A percentile compares a stretch with the other conserved stretches of the same genome.
These are phyloP conservation scores for Anaeromyces robustus DNA, from an alignment of 192 early-diverging fungal species.

Conservation along the genomic window DNA sequence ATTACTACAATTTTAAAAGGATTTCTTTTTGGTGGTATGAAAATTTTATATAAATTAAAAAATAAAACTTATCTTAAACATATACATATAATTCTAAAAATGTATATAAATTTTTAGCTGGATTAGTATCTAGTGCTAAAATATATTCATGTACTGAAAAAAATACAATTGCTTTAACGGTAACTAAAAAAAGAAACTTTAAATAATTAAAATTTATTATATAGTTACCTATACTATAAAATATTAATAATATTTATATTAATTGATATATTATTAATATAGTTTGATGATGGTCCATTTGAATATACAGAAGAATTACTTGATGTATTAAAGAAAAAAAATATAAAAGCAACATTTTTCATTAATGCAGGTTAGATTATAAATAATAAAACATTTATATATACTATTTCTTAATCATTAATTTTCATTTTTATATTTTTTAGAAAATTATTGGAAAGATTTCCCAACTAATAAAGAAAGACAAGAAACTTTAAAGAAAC, in stretches of 20 bases:
- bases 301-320: background rate
- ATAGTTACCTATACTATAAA: too few species aligned
- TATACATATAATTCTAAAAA: too few species aligned
- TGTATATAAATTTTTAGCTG: background rate
- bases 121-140: background rate
- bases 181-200: background rate
- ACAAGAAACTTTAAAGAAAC: background rate
- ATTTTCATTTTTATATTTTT: too few species aligned
- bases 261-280: too few species aligned
- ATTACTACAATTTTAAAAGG: too few species aligned
- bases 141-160: background rate
- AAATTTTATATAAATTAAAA: too few species aligned
- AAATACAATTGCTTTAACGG: background rate
- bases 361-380: background rate
- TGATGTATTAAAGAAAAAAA: background rate
- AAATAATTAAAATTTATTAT: too few species aligned
- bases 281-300: background rate
- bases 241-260: too few species aligned
- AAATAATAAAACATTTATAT: too few species aligned
- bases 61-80: too few species aligned
- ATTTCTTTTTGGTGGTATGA: too few species aligned
- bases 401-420: too few species aligned
- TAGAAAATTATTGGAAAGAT: background rate
- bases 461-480: background rate
- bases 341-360: background rate